Evolutionary conservation across 805 yeast genomes (phyloP).

Genomic region (Myxozyma udenii): DNA sequence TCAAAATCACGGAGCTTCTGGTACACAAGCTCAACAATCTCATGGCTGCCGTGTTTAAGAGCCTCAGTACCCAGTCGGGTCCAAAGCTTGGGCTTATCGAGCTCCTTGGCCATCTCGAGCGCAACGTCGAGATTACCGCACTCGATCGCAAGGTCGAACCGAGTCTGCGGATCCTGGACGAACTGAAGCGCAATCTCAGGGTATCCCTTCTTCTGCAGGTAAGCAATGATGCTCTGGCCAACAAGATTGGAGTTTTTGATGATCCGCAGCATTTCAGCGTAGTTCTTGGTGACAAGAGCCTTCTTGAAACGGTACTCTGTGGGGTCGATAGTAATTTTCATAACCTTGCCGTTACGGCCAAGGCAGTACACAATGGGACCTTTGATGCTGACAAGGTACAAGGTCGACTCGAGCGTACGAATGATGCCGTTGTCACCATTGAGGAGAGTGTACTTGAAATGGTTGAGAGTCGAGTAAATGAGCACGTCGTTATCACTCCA

Average conservation of each 20-base stretch:
- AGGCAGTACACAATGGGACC: constrained; percentile 75
- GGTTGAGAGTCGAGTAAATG: constrained; percentile 90
- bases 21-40: constrained; percentile 78
- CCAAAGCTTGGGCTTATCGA: constrained; percentile 72
- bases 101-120: constrained; percentile 76
- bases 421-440: constrained; percentile 96
- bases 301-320: constrained; percentile 95
- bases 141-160: constrained; percentile 93
- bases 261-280: constrained; percentile 84
- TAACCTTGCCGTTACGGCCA: constrained; percentile 81
- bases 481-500: constrained; percentile 95
- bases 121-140: constrained; percentile 87
- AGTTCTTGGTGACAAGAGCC: constrained; percentile 85
- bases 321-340: constrained; percentile 78
- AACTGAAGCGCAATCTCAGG: constrained; percentile 97
- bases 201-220: constrained; percentile 89
- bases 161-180: constrained; percentile 92
- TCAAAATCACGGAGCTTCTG: constrained; percentile 86
- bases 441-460: constrained; percentile 85
- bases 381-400: constrained; percentile 71
- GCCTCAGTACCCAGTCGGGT: constrained; percentile 82
- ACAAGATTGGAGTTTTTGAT: constrained; percentile 87
- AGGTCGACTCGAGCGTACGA: constrained; percentile 83
- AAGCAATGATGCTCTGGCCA: constrained; percentile 95
- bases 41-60: constrained; percentile 79